phyloP scores from a whole-genome alignment of 2,329 filamentous ascomycete species.

The Malbranchea zuffiana region DNA sequence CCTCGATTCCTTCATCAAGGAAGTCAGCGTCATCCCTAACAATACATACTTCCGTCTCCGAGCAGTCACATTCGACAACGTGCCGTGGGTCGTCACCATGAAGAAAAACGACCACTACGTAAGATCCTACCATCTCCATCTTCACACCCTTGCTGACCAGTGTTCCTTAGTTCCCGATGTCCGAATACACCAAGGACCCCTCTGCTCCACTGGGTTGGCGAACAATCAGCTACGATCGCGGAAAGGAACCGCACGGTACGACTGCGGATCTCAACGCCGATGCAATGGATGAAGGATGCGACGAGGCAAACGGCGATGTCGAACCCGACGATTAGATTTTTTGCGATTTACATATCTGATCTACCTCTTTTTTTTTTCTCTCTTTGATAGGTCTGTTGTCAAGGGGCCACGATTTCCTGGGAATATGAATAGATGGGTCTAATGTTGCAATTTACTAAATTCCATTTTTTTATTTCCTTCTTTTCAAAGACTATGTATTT shows the following conservation, averaged over 20 bases:
- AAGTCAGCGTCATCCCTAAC: constrained; percentile 79
- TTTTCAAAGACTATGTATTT: no score
- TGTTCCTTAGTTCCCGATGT: constrained; percentile 46
- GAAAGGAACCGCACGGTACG: constrained; percentile 26
- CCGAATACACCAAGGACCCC: constrained; percentile 52
- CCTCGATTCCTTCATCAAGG: constrained; percentile 65
- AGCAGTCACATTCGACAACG: constrained; percentile 96
- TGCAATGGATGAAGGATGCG: constrained; percentile 36
- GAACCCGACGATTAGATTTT: constrained; percentile 25
- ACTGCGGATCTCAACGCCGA: constrained; percentile 36
- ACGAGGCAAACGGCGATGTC: constrained; percentile 27
- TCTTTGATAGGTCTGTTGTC: no score
- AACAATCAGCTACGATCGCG: constrained; percentile 45
- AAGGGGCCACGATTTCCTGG: no score
- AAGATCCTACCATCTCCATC: constrained; percentile 17
- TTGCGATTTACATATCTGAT: constrained; percentile 1
- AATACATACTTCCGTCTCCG: constrained; percentile 97
- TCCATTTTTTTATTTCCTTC: no score
- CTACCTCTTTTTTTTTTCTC: constrained; percentile 1
- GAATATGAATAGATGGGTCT: no score
- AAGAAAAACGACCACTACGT: constrained; percentile 98
- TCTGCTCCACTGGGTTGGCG: constrained; percentile 45
- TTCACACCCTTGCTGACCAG: not conserved
- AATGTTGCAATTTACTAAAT: no score
- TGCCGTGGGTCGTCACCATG: constrained; percentile 99